Percentiles rank a stretch among this genome's conserved stretches.
Evolutionary conservation across 2,329 filamentous ascomycete genomes (phyloP).

Genomic region (Arthrobotrys iridis): DNA sequence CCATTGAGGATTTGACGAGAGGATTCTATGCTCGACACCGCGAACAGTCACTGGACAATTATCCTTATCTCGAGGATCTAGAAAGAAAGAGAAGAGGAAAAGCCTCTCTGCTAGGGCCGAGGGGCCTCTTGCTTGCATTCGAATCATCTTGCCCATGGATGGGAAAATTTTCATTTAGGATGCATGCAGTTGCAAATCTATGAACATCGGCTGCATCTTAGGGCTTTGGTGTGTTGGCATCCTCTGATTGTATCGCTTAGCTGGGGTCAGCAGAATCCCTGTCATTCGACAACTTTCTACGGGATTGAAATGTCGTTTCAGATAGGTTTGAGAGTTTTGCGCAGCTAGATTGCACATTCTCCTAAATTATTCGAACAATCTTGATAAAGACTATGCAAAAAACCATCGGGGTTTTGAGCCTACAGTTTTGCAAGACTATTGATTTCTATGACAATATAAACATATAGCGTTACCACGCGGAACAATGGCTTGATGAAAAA

Average conservation of each 20-base stretch:
- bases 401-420: too few species aligned
- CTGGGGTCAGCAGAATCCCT: neutral
- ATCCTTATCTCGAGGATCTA: constrained; percentile 16
- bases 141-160: too few species aligned
- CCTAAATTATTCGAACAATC: too few species aligned
- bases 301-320: neutral
- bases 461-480: too few species aligned
- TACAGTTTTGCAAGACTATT: too few species aligned
- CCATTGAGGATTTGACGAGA: neutral
- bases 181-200: constrained; percentile 1
- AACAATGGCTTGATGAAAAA: too few species aligned
- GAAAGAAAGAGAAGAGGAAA: neutral
- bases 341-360: too few species aligned
- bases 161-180: constrained; percentile 7
- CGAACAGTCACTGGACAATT: constrained; percentile 4
- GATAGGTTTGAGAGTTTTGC: neutral
- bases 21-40: constrained; percentile 1
- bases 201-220: constrained; percentile 50
- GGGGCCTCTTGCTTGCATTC: too few species aligned
- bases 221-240: constrained; percentile 48
- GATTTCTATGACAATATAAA: too few species aligned
- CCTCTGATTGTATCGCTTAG: constrained; percentile 52
- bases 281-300: too few species aligned
- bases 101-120: too few species aligned
- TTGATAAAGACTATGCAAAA: too few species aligned